Evolutionary conservation across 2,329 filamentous ascomycete species (phyloP).

Genomic region (Corniculantispora saksenae): DNA sequence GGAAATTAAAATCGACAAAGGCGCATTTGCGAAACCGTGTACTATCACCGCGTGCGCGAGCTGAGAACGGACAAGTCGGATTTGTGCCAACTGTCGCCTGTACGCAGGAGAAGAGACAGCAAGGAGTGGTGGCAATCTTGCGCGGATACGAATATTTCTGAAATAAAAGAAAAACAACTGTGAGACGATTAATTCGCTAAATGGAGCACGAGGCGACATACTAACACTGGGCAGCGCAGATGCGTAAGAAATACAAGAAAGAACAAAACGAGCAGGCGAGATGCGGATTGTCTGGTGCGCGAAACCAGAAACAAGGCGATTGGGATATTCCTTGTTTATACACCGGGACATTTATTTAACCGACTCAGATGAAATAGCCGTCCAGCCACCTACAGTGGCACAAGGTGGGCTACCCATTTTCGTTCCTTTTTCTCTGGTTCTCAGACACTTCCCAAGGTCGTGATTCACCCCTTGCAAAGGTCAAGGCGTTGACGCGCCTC

Average conservation of each 20-base stretch:
- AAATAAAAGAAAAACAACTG: background rate
- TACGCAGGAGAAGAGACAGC: background rate
- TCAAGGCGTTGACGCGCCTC: conserved; percentile 17
- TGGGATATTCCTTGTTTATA: conserved; percentile 17
- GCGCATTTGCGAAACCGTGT: background rate
- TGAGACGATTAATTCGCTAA: background rate
- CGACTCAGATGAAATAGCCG: conserved; percentile 9
- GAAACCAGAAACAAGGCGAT: background rate
- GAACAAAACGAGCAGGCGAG: background rate
- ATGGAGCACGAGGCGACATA: background rate
- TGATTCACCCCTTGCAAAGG: conserved; percentile 20
- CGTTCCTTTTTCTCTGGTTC: conserved; percentile 19
- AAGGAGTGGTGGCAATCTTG: background rate
- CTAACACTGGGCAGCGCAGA: conserved; percentile 7
- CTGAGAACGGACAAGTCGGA: background rate
- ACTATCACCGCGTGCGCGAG: background rate
- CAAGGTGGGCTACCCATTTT: conserved; percentile 6
- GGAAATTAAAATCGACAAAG: background rate
- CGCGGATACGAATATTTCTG: background rate
- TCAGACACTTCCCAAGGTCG: conserved; percentile 18
- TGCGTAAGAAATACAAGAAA: conserved; percentile 9
- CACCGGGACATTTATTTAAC: background rate
- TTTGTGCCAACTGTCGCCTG: background rate
- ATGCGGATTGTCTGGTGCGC: background rate
- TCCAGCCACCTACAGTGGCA: conserved; percentile 6